Evolutionary conservation across 306 rosid species (phyloP).

Genomic region (Pterocarpus macrocarpus): DNA sequence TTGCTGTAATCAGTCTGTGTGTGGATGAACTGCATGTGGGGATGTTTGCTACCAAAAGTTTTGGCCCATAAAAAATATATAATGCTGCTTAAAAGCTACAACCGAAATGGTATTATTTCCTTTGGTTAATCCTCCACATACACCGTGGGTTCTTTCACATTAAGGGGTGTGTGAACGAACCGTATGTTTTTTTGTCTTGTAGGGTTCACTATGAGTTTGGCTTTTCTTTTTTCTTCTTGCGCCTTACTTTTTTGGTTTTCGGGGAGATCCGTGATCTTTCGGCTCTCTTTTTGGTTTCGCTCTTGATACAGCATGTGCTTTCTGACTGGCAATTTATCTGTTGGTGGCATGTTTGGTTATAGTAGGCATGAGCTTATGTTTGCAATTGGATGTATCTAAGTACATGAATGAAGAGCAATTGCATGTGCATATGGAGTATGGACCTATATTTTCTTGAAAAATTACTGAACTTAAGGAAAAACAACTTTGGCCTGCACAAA

Average conservation of each 20-base stretch:
- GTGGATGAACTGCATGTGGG: slow-evolving; percentile 16
- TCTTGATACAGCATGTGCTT: neutral
- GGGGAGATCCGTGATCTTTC: slow-evolving; percentile 24
- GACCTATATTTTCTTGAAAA: neutral
- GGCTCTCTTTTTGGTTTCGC: slow-evolving; percentile 29
- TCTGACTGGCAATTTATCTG: slow-evolving; percentile 34
- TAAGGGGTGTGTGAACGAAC: neutral
- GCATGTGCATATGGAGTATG: slow-evolving; percentile 1
- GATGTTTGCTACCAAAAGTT: slow-evolving; percentile 10
- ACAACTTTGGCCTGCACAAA: slow-evolving; percentile 7
- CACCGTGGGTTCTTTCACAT: slow-evolving; percentile 5
- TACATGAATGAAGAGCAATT: slow-evolving; percentile 13
- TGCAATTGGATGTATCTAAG: slow-evolving; percentile 7
- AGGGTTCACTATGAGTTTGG: neutral
- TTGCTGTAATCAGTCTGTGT: neutral
- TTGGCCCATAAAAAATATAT: slow-evolving; percentile 10
- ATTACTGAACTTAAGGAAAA: slow-evolving; percentile 1
- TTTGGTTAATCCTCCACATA: slow-evolving; percentile 25
- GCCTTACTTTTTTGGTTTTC: neutral
- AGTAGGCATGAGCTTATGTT: slow-evolving; percentile 29
- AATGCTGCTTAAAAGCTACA: slow-evolving; percentile 4
- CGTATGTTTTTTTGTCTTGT: neutral
- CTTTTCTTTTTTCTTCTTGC: too few species aligned
- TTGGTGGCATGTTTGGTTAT: neutral
- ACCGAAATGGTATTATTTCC: slow-evolving; percentile 16